These are phyloP conservation scores for Penicillium sp. DNA, from an alignment of 2,329 filamentous ascomycete species.

Conservation along the genomic window DNA sequence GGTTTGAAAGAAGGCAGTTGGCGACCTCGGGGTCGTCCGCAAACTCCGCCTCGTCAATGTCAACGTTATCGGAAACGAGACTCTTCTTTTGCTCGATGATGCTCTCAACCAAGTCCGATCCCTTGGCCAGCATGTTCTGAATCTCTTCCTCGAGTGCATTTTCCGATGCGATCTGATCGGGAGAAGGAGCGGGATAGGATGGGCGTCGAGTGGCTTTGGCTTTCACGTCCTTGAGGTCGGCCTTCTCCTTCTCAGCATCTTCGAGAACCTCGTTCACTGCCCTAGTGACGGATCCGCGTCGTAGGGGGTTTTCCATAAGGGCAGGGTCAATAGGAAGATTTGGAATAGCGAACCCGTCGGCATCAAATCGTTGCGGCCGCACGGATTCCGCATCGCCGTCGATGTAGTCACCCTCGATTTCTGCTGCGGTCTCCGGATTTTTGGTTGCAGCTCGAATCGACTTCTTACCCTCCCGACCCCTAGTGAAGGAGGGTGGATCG, in stretches of 20 bases:
- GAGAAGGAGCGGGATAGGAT: constrained; percentile 55
- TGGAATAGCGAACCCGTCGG: constrained; percentile 70
- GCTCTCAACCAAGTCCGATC: constrained; percentile 40
- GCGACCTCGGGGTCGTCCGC: constrained; percentile 84
- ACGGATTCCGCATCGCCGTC: constrained; percentile 22
- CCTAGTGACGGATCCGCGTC: constrained; percentile 24
- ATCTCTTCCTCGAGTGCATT: constrained; percentile 69
- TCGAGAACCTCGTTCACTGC: constrained; percentile 26
- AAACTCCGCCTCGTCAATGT: constrained; percentile 80
- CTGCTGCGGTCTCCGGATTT: constrained; percentile 40
- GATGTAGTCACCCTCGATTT: constrained; percentile 48
- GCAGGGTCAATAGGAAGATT: constrained; percentile 50
- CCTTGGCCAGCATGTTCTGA: constrained; percentile 61
- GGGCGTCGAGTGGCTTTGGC: constrained; percentile 35
- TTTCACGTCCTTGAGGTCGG: constrained; percentile 27
- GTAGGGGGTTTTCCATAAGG: constrained; percentile 31
- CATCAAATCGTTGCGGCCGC: constrained; percentile 55
- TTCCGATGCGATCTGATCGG: constrained; percentile 62
- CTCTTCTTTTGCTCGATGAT: constrained; percentile 33
- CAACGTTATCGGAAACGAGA: constrained; percentile 54
- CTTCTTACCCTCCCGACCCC: constrained; percentile 60
- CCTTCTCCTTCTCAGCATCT: constrained; percentile 23
- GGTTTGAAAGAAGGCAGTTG: constrained; percentile 72
- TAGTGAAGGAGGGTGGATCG: constrained; percentile 78
- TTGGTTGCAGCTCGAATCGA: constrained; percentile 46